These are phyloP conservation scores for Zymoseptoria brevis DNA, from an alignment of 2,329 filamentous ascomycete species.

Conservation along the genomic window DNA sequence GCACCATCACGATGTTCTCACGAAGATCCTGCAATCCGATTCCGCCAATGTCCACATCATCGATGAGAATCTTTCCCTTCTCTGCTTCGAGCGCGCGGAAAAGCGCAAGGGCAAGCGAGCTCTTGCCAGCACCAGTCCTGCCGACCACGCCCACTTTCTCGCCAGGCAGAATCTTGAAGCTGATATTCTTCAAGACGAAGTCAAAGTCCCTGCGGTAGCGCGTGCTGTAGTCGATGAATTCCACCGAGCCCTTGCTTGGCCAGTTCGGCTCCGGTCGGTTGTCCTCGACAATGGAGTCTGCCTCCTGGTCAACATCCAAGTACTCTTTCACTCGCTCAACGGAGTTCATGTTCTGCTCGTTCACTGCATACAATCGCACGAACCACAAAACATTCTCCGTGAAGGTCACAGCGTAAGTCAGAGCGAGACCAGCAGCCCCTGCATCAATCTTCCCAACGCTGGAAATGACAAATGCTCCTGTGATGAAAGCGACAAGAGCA, in stretches of 20 bases:
- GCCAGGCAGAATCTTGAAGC: constrained; percentile 73
- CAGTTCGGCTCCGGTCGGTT: constrained; percentile 70
- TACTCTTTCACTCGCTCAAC: constrained; percentile 98
- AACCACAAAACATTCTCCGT: constrained; percentile 97
- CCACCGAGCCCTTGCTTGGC: constrained; percentile 77
- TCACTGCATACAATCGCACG: constrained; percentile 83
- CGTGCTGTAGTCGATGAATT: constrained; percentile 84
- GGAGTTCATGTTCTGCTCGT: constrained; percentile 99
- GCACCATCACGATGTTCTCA: constrained; percentile 92
- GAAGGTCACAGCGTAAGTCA: constrained; percentile 94
- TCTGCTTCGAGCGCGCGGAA: constrained; percentile 93
- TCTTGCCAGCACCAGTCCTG: constrained; percentile 92
- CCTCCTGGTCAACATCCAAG: constrained; percentile 91
- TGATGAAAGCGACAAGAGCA: constrained; percentile 86
- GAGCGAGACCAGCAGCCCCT: constrained; percentile 82
- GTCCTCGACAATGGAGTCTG: constrained; percentile 66
- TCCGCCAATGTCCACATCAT: constrained; percentile 77
- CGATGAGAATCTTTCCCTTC: constrained; percentile 79
- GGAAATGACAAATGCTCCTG: constrained; percentile 80
- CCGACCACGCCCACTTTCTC: constrained; percentile 97
- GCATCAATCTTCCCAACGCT: constrained; percentile 79
- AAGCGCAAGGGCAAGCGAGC: constrained; percentile 82
- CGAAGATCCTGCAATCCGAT: constrained; percentile 92
- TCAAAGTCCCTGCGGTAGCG: constrained; percentile 83
- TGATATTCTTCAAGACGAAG: constrained; percentile 73